Conservation (phyloP, 305 asterid species). For the Fraxinus sp. region DNA sequence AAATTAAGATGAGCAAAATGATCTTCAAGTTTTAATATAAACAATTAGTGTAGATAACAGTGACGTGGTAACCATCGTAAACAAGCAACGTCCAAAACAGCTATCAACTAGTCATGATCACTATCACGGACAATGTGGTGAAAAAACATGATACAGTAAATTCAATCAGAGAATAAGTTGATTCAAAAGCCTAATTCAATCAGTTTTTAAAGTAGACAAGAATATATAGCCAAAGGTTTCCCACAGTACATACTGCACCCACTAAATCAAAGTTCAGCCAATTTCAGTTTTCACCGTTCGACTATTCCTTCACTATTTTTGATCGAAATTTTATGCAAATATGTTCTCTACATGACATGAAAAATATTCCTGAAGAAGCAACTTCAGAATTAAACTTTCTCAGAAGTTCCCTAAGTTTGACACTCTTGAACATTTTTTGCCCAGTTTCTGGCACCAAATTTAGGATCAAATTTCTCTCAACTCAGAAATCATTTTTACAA, state of each 20-base stretch:
- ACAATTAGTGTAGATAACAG: not conserved
- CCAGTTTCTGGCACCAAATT: not conserved
- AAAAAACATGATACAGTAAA: not conserved
- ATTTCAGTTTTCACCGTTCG: not conserved
- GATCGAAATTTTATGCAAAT: not conserved
- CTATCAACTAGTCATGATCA: not conserved
- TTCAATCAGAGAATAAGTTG: not conserved
- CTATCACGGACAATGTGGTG: not conserved
- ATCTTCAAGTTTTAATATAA: not conserved
- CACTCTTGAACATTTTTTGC: not conserved
- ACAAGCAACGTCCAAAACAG: not conserved
- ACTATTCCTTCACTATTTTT: not conserved
- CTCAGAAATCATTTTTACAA: not conserved
- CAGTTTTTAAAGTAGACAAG: not conserved
- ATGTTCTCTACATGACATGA: not conserved
- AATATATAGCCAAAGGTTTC: not conserved
- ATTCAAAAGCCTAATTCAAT: not conserved
- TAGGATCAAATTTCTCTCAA: not conserved
- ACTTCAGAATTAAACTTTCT: not conserved
- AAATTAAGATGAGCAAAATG: not conserved
- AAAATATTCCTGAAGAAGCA: not conserved
- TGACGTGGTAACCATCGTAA: not conserved
- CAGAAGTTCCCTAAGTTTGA: not conserved
- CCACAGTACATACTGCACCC: not conserved
- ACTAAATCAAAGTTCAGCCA: not conserved